Base-by-base conservation (phyloP, 2,329 filamentous ascomycete species). In the Botrytis galanthina region DNA sequence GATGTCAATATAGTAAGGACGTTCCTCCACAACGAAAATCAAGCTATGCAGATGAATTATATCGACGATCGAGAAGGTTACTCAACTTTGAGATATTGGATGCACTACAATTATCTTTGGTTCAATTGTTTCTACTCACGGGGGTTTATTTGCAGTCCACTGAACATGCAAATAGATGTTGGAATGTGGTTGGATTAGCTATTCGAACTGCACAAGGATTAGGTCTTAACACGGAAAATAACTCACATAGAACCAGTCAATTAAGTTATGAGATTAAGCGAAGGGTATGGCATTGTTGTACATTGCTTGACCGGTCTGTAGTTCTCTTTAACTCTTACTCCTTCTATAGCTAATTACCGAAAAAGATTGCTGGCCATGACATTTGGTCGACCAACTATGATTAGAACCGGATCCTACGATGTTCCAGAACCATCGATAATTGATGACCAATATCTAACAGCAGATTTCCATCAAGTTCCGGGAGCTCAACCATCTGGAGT, bases 231-330 rank as follows among this genome's bases (percentile, higher is more conserved):
- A 48, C 74, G 10, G 76, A 76, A 46, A 5, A 60, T 4, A 22
- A 20, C 26, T 59, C 26, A 7, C 32, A 18, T 10, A 37, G 64
- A 37, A 54, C 32, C 1, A 75, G 63, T 22, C 81, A 82, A 62
- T 62, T 80, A 9, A 75, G 76, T 18, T 75, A 75, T 1, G 81
- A 82, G 73, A 81, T 81, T 73, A 77, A 76, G 42, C 74, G 78
- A 0, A 77, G 80, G 39, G 77, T 81, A 18, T 82, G 81, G 81
- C 75, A 79, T 59, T 76, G 67, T 54, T 82, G 81, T 74, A 59
- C 80, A 6, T 74, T 75, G 18, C 54, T 82, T 32, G 81, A 82
- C 61, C 18, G 70, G 70, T 66, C 59, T 74, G 80, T 80, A 42
- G 22, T 42, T 26, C 46, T 37, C 3, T 37, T 70, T 54, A 22